Base-by-base conservation (phyloP, 202 grass and related monocot species). In the Setaria italica region DNA sequence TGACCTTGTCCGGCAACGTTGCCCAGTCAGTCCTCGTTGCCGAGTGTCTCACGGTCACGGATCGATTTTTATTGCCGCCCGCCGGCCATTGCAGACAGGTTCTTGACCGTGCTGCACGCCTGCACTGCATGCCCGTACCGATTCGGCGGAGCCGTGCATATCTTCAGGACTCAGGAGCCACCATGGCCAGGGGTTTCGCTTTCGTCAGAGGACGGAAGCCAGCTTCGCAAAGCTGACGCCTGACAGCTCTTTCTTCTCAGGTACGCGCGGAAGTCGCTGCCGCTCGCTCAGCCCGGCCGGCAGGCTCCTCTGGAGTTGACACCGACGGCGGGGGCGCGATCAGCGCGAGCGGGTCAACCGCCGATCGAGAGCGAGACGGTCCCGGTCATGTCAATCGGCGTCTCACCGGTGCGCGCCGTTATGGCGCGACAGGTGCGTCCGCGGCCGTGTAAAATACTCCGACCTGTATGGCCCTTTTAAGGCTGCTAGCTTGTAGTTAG, bases 331-430 rank as follows among this genome's bases (percentile, higher is more conserved):
- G 21, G 10, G 21, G 3, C 58, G 21, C 3, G 58, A 13, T 29
- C 58, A 62, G 20, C 20, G 21, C 58, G 58, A 62, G 29, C 58
- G n/a, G 58, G 9, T 62, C 58, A 62, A 21, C 9, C 2, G 58
- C 21, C 58, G 58, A 30, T 62, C 7, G 4, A 32, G 25, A 11
- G 59, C 59, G 59, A 32, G 59, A 32, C 59, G 59, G 25, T 1
- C 13, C 59, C 58, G 4, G 59, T 62, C 59, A 13, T 62, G 13
- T 9, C 59, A 25, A 25, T 62, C 59, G 25, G 59, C 25, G 59
- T 62, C 59, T 32, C 59, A 13, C 59, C 59, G 59, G 59, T 62
- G 59, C 59, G 59, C 59, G 59, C 59, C 59, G 59, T 62, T 62
- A 62, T 62, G 59, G 59, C 21, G 21, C 59, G 59, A 62, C 59